Base-by-base conservation (phyloP, 75 land plant genomes). In the Larix kaempferi region DNA sequence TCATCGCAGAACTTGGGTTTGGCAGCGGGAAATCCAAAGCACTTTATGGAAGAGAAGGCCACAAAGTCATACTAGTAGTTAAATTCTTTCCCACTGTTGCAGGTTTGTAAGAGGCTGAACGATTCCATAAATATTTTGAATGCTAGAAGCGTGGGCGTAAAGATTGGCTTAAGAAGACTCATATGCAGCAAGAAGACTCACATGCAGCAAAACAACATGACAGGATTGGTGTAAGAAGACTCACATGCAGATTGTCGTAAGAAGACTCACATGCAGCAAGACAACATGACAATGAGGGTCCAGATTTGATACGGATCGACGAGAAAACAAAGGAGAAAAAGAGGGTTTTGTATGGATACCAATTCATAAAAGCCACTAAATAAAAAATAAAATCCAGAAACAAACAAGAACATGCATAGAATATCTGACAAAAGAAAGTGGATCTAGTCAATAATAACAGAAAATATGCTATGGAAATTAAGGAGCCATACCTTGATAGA, bases 101-200 rank as follows among this genome's bases (percentile, higher is more conserved):
- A 55, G 89, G 89, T 1, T 56, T 87, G 27, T 82, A 81, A 58
- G 86, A 83, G 29, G 92, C 89, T 27, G 88, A 85, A 44, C 78
- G 62, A 56, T 80, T 90, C 59, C 88, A 88, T 35, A 77, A 84
- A 57, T 80, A 88, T 78, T 85, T 69, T 76, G 76, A 67, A 37
- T 74, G 79, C 56, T 79, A 81, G 3, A 81, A 82, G 49, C 86
- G 58, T 58, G 92, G 92, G 2, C 78, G 87, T 66, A 29, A 74
- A 39, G 84, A 78, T 13, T 78, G 80, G 80, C 33, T n/a, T 17
- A n/a, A n/a, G n/a, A n/a, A n/a, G n/a, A n/a, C n/a, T n/a, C 64
- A 60, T 21, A 19, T 57, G 52, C 72, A 79, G 29, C 6, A 6
- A n/a, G n/a, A n/a, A n/a, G n/a, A n/a, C n/a, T n/a, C n/a, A n/a